These are phyloP conservation scores for Trichoderma sp. DNA, from an alignment of 2,329 filamentous ascomycete genomes.

Conservation along the genomic window DNA sequence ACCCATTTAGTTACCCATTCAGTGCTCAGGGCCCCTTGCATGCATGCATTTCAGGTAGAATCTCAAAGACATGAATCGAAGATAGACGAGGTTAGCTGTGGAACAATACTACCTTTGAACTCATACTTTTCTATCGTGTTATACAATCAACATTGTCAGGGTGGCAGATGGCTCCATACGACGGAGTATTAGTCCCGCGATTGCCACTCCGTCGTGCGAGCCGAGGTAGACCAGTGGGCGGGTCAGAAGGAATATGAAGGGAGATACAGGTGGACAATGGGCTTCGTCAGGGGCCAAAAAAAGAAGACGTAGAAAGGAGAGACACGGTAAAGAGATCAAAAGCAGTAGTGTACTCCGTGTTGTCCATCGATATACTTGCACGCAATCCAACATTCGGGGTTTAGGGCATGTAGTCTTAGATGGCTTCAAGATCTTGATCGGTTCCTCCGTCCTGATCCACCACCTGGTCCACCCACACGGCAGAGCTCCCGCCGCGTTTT, in stretches of 20 bases:
- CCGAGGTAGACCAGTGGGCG: neutral
- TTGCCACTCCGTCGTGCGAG: neutral
- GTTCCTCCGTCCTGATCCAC: neutral
- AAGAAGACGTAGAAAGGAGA: neutral
- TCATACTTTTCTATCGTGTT: neutral
- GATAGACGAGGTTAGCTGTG: neutral
- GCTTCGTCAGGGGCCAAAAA: neutral
- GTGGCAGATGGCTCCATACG: neutral
- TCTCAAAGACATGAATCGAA: neutral
- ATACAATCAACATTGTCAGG: neutral
- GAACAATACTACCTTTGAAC: neutral
- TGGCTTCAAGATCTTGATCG: neutral
- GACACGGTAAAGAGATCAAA: neutral
- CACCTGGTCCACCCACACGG: neutral
- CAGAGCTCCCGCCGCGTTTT: neutral
- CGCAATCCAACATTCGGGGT: neutral
- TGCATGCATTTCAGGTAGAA: neutral
- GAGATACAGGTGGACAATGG: neutral
- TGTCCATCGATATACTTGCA: neutral
- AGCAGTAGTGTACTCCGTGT: neutral
- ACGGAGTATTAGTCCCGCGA: neutral
- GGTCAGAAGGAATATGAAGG: neutral
- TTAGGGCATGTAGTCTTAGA: neutral
- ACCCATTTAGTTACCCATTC: neutral
- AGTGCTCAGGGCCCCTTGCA: neutral